Evolutionary conservation across 2,329 filamentous ascomycete species (phyloP), one percentile per base, ranked within the genome.

Genomic region (Diaporthe sp.): DNA sequence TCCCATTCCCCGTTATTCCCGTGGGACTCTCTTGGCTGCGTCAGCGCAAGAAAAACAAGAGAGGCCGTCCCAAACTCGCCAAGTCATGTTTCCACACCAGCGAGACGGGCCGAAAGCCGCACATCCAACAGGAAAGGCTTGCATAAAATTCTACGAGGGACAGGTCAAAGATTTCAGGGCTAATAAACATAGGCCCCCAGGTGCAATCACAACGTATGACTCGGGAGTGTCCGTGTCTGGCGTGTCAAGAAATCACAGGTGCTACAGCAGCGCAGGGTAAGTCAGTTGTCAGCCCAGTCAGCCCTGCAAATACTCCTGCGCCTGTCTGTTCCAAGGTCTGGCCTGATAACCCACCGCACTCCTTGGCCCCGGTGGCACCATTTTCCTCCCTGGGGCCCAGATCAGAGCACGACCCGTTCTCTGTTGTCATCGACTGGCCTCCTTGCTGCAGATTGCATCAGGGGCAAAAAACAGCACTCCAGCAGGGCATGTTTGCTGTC

Each of bases 331-430:
- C 37, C 37, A 37, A 37, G 51, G 32, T 42, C 53, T 71, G 68
- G 55, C 53, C 51, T 59, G 68, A 59, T 58, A 37, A 71, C 68
- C 68, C 68, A 71, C 68, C 68, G 53, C 53, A 37, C 27, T 44
- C 22, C 25, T 58, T 25, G 53, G 39, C 17, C 37, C 59, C 7
- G 32, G 71, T 73, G 71, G 71, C 59, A 69, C 71, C 59, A 73
- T 73, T 50, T 25, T 61, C 27, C 2, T 7, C 58, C 58, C 59
- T 72, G 58, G 58, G 58, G 47, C 42, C 70, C 35, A 37, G 70
- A 35, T 55, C 44, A 42, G 47, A 66, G 50, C 58, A 42, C 22
- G 32, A 58, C 39, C 39, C 59, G 39, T 44, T 42, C 44, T 27
- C 47, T 51, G 19, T 15, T 30, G 32, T 42, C 47, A 69, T 44